Base-by-base conservation (phyloP, 2,329 filamentous ascomycete genomes). In the Metarhizium rileyi region DNA sequence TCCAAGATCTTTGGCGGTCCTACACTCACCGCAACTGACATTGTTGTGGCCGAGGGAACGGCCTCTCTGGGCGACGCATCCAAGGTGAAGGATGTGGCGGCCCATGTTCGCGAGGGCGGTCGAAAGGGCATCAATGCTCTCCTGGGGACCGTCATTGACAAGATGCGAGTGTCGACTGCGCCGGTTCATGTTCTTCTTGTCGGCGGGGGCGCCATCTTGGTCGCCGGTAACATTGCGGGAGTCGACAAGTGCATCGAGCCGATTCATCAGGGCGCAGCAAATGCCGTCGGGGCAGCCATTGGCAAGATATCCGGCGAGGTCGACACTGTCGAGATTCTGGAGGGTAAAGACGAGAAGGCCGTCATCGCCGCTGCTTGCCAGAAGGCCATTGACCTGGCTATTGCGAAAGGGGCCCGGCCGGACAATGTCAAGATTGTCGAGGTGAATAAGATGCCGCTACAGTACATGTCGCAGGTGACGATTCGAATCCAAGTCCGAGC, bases 201-300 rank as follows among this genome's bases (percentile, higher is more conserved):
- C 0, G 79, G 78, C 2, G 79, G 79, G 5, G 78, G 79, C 4
- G 72, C 75, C 1, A 67, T 81, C 0, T 60, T 81, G 2, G 72
- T 74, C 3, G 70, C 73, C 1, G 66, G 73, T 5, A 56, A 65
- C 1, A 66, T 81, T 6, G 63, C 67, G 1, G 76, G 76, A 0
- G 77, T 78, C 0, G 66, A 69, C 6, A 66, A 74, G 52, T 71
- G 74, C 50, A 73, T 76, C 7, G 65, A 70, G 4, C 78, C 78
- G 1, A 68, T 72, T 2, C 74, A 73, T 46, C 68, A 76, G 27
- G 76, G 75, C 50, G 76, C 75, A 1, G 78, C 78, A 3, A 83
- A 82, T 59, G 78, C 79, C 0, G 74, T 83, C 2, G 79, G 79
- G 5, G 78, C 79, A 1, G 79, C 79, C 0, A 78, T 79, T 28